Evolutionary conservation across 352 stramenopile species (phyloP), one percentile per base, ranked within the genome.

Genomic region (Blastocystis sp.): DNA sequence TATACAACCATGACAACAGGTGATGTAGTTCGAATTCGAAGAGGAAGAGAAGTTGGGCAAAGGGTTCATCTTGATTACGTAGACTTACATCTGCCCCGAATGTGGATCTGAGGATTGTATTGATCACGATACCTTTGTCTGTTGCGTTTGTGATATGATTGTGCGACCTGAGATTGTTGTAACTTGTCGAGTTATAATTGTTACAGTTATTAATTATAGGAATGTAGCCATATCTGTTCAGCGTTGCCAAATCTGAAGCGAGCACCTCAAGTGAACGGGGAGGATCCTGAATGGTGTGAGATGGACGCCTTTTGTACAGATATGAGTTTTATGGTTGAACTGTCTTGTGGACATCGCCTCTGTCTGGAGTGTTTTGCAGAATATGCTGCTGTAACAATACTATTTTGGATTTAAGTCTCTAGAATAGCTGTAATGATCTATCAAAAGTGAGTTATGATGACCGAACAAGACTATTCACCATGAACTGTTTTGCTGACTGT

Each of bases 401-500:
- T 16, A 7, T 49, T 27, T 43, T 0, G 9, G 1, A 7, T 19
- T 42, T 19, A 21, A 29, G 49, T 16, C 19, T 32, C 12, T 83
- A 83, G 71, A 66, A 65, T 24, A 51, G 71, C 29, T 83, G 71
- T 27, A 83, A 83, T n/a, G 51, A 57, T 3, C 24, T 83, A 27
- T 67, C 56, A 11, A 83, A 83, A 32, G 52, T 83, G 14, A 59
- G 27, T 32, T 83, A 66, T 37, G 71, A 83, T 56, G 71, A 83
- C 0, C 35, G 24, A 1, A 67, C 71, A 66, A 87, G 74, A 32
- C 32, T 35, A 9, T 87, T 78, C 37, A n/a, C 27, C 1, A 78
- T 87, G 65, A 46, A 46, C 57, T 87, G 77, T 42, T 87, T 87
- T 63, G 77, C 77, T 9, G 77, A 87, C 32, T 87, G 77, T 29